Percentiles rank a stretch among this genome's conserved stretches.
Conservation (phyloP, 2,329 filamentous ascomycete genomes). For the Berkeleyomyces rouxiae region DNA sequence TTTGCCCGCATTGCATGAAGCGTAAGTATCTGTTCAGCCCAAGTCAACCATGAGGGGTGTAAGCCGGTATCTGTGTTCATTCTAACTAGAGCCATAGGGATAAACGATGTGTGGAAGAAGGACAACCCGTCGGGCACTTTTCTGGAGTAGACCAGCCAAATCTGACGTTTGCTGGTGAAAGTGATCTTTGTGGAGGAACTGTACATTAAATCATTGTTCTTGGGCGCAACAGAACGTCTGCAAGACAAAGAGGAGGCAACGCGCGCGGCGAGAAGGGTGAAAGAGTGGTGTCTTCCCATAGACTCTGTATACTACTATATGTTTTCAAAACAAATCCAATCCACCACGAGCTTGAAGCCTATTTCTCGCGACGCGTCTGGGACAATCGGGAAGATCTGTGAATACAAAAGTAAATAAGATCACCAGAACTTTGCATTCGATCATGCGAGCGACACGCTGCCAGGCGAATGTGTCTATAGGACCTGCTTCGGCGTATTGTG, state of each 20-base stretch:
- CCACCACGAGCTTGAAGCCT: too few relatives aligned
- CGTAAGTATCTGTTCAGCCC: conserved; percentile 36
- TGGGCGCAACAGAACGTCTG: background rate
- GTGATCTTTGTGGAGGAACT: background rate
- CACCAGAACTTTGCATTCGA: too few relatives aligned
- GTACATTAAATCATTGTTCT: conserved; percentile 5
- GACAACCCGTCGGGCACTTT: conserved; percentile 15
- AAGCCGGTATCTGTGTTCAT: background rate
- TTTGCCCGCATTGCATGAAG: conserved; percentile 75
- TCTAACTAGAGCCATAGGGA: conserved; percentile 9
- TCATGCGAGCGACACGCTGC: too few relatives aligned
- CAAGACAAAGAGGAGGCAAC: background rate
- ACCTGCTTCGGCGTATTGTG: background rate
- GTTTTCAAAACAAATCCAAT: background rate
- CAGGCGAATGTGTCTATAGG: too few relatives aligned
- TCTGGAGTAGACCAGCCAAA: conserved; percentile 3
- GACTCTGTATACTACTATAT: conserved; percentile 11
- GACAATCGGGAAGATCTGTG: too few relatives aligned
- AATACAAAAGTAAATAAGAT: too few relatives aligned
- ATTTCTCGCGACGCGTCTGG: too few relatives aligned
- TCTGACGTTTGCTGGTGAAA: background rate
- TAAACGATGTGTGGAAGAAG: conserved; percentile 15
- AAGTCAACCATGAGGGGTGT: background rate
- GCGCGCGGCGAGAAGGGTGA: background rate
- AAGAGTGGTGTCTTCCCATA: background rate